phyloP scores from a whole-genome alignment of 2,329 filamentous ascomycete species.

The Leptographium lundbergii region DNA sequence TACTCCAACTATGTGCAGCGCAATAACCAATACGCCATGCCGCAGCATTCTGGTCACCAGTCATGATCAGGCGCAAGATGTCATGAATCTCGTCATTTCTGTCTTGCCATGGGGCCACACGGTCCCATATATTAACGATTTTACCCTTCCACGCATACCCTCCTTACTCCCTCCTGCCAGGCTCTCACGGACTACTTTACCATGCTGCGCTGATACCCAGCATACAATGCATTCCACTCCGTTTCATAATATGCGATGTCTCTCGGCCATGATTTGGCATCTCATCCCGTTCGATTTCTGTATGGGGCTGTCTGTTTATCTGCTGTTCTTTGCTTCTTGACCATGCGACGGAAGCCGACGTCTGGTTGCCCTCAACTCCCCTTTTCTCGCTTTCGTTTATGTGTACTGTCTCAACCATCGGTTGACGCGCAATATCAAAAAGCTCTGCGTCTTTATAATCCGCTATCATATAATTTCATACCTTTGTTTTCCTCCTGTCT shows the following conservation, averaged over 20 bases:
- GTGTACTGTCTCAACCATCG: background rate
- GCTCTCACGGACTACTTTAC: slow-evolving; percentile 6
- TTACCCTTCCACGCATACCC: background rate
- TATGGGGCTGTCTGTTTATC: background rate
- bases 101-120: background rate
- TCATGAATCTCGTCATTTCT: background rate
- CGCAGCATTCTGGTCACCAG: slow-evolving; percentile 71
- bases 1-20: slow-evolving; percentile 76
- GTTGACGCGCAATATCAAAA: background rate
- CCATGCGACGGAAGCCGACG: background rate
- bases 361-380: background rate
- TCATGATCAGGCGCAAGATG: slow-evolving; percentile 34
- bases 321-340: background rate
- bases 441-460: background rate
- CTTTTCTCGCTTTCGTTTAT: background rate
- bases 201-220: slow-evolving; percentile 41
- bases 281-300: background rate
- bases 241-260: slow-evolving; percentile 8
- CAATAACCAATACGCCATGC: slow-evolving; percentile 65
- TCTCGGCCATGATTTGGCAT: slow-evolving; percentile 9
- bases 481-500: background rate
- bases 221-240: slow-evolving; percentile 36
- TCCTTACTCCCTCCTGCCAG: slow-evolving; percentile 7
- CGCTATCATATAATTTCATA: slow-evolving; percentile 1
- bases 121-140: background rate